These are phyloP conservation scores for Zygoascus flipseniorum DNA, from an alignment of 805 yeast species.

Conservation along the genomic window DNA sequence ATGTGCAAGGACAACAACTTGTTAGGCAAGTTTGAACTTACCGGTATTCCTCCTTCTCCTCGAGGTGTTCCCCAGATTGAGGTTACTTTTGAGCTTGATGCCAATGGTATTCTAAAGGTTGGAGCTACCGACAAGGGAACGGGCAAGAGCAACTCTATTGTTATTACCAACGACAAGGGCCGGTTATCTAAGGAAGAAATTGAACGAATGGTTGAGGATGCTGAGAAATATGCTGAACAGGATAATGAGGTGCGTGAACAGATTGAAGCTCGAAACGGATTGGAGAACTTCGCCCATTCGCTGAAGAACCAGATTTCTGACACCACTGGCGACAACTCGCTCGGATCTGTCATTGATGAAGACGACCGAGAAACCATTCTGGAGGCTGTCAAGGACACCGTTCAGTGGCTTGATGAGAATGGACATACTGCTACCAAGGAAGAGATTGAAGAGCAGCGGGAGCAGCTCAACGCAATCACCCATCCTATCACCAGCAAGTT, in stretches of 20 bases:
- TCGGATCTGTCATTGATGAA: conserved; percentile 74
- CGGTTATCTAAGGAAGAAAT: conserved; percentile 89
- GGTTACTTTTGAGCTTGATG: conserved; percentile 81
- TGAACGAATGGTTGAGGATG: conserved; percentile 96
- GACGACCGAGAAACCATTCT: conserved; percentile 84
- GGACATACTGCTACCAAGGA: conserved; percentile 81
- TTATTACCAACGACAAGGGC: conserved; percentile 90
- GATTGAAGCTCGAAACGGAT: conserved; percentile 78
- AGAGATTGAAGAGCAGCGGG: conserved; percentile 89
- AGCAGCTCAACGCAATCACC: conserved; percentile 69
- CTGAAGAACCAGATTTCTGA: conserved; percentile 61
- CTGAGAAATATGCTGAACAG: conserved; percentile 89
- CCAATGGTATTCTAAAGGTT: conserved; percentile 80
- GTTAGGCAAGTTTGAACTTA: conserved; percentile 78
- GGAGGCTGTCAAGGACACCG: conserved; percentile 80
- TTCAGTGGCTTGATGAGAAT: conserved; percentile 84
- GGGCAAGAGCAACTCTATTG: conserved; percentile 83
- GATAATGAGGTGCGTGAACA: conserved; percentile 76
- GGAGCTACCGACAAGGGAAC: conserved; percentile 89
- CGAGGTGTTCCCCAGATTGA: conserved; percentile 89
- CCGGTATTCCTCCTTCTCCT: conserved; percentile 85
- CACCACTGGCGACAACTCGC: conserved; percentile 39
- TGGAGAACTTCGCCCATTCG: conserved; percentile 82
- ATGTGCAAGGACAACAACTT: conserved; percentile 88
- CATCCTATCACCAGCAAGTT: conserved; percentile 89